Conservation (phyloP, 129 eudicot genomes). For the Arctium lappa region DNA sequence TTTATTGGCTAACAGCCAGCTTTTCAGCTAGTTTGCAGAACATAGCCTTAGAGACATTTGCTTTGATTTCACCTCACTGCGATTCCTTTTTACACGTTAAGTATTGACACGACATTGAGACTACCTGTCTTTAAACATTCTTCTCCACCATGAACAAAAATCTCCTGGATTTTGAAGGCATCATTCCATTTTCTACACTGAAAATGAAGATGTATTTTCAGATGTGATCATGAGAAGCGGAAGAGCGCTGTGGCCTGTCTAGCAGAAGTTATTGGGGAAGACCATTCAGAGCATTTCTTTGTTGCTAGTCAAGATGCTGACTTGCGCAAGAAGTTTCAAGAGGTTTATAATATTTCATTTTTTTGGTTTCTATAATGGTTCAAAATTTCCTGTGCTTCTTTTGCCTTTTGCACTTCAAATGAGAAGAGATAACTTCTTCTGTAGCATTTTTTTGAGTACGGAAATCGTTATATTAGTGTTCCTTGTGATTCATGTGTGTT, state of each 20-base stretch:
- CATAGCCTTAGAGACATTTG: neutral
- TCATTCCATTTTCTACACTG: neutral
- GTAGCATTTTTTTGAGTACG: neutral
- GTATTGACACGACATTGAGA: neutral
- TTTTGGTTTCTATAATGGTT: neutral
- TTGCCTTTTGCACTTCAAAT: neutral
- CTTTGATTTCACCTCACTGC: neutral
- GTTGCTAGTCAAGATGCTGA: constrained; percentile 90
- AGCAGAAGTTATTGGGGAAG: constrained; percentile 65
- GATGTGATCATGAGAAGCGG: constrained; percentile 84
- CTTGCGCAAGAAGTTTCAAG: constrained; percentile 64
- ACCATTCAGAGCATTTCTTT: constrained; percentile 84
- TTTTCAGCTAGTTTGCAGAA: too few species aligned
- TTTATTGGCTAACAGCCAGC: too few species aligned
- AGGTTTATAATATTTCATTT: constrained; percentile 41
- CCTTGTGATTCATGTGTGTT: neutral
- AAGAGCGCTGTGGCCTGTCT: constrained; percentile 80
- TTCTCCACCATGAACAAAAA: neutral
- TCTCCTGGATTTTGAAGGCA: neutral
- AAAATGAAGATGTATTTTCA: constrained; percentile 17
- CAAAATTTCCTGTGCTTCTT: neutral
- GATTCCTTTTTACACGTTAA: neutral
- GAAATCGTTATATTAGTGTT: neutral
- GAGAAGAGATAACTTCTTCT: too few species aligned
- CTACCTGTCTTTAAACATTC: neutral